Conservation (phyloP, 306 rosid genomes). For the Prunus campanulata region DNA sequence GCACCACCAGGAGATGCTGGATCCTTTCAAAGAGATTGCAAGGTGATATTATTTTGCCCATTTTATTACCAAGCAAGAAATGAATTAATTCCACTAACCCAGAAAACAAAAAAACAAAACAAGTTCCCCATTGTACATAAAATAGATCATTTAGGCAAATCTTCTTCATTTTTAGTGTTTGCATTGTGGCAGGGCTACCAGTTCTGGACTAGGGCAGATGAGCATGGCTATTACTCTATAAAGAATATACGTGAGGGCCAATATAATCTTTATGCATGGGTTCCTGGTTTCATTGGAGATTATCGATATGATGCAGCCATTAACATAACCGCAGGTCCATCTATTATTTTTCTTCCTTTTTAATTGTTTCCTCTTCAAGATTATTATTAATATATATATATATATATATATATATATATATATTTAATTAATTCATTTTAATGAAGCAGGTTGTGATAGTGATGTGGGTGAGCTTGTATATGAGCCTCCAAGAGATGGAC, state of each 20-base stretch:
- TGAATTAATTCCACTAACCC: not conserved
- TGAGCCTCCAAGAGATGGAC: conserved; percentile 80
- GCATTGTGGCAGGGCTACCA: conserved; percentile 58
- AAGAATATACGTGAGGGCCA: conserved; percentile 45
- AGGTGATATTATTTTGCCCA: conserved; percentile 38
- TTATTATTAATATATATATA: no score
- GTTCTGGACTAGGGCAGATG: conserved; percentile 73
- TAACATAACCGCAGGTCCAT: conserved; percentile 57
- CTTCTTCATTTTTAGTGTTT: no score
- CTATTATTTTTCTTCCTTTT: not conserved
- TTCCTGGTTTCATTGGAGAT: conserved; percentile 77
- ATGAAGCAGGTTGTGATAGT: conserved; percentile 45
- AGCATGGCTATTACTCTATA: conserved; percentile 62
- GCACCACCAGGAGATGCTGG: conserved; percentile 53
- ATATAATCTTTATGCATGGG: conserved; percentile 71
- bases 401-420: no score
- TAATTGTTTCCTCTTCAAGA: not conserved
- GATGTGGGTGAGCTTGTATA: conserved; percentile 56
- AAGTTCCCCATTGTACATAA: no score
- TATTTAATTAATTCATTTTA: no score
- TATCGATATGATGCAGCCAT: conserved; percentile 45
- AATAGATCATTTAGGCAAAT: no score
- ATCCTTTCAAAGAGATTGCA: conserved; percentile 68
- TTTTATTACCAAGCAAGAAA: not conserved
- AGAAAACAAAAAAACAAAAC: not conserved